Conservation (phyloP, 75 land plant species). For the Pinus tabuliformis region DNA sequence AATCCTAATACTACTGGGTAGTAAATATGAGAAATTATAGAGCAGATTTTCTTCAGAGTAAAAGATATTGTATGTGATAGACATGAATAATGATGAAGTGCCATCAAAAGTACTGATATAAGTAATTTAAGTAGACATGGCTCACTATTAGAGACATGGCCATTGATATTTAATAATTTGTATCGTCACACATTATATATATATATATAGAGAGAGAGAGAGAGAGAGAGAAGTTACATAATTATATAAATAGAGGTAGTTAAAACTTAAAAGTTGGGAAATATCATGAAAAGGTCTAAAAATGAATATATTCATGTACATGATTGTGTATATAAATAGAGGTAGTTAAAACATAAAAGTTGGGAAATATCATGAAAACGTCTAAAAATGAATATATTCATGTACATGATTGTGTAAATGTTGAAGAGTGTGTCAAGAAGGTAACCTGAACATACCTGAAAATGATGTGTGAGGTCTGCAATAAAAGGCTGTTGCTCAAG, state of each 20-base stretch:
- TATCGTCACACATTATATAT: too few relatives aligned
- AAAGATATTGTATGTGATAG: too few relatives aligned
- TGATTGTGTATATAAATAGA: not conserved
- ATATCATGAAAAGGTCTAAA: not conserved
- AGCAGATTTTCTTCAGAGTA: too few relatives aligned
- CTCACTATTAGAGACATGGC: too few relatives aligned
- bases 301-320: not conserved
- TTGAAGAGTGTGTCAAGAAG: not conserved
- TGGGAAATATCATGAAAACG: not conserved
- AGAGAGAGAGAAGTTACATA: not conserved
- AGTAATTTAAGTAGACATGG: too few relatives aligned
- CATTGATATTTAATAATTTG: too few relatives aligned
- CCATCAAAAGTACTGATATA: too few relatives aligned
- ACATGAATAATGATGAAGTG: too few relatives aligned
- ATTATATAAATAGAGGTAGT: not conserved
- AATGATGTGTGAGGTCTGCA: conserved; percentile 67
- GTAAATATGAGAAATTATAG: too few relatives aligned
- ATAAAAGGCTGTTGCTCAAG: conserved; percentile 82
- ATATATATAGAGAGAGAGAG: too few relatives aligned
- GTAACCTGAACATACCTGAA: conserved; percentile 54
- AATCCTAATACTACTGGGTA: too few relatives aligned
- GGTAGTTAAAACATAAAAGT: not conserved
- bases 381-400: not conserved
- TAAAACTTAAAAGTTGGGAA: not conserved
- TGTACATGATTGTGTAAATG: not conserved